These are phyloP conservation scores for Gliomastix tumulicola DNA, from an alignment of 2,329 filamentous ascomycete genomes.

Conservation along the genomic window DNA sequence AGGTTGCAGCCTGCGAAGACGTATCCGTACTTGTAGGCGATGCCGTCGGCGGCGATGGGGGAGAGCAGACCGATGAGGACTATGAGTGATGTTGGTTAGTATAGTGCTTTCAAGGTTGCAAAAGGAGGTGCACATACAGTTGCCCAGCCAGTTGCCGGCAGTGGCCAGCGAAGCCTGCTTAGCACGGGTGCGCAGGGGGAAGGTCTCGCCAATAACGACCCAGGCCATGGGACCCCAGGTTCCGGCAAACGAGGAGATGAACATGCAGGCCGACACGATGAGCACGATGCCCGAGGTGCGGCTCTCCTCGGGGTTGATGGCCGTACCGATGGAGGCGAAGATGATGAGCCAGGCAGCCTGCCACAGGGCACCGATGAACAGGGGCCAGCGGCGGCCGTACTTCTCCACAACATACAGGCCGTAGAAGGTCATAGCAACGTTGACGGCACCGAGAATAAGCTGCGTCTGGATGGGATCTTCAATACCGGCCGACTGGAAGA, in stretches of 20 bases:
- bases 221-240: constrained; percentile 67
- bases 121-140: constrained; percentile 30
- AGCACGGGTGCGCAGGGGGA: constrained; percentile 48
- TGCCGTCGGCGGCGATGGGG: constrained; percentile 54
- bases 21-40: constrained; percentile 58
- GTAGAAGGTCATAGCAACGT: constrained; percentile 59
- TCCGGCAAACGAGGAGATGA: constrained; percentile 63
- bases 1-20: constrained; percentile 59
- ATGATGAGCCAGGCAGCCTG: constrained; percentile 59
- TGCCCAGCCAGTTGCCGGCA: constrained; percentile 50
- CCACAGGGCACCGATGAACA: constrained; percentile 61
- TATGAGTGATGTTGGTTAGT: constrained; percentile 9
- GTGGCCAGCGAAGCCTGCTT: constrained; percentile 49
- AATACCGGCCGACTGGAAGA: constrained; percentile 62
- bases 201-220: constrained; percentile 62
- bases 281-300: constrained; percentile 54
- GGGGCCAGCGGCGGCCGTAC: constrained; percentile 57
- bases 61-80: constrained; percentile 63
- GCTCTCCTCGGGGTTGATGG: constrained; percentile 31
- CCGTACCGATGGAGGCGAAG: constrained; percentile 52
- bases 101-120: neutral
- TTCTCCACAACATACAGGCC: constrained; percentile 64
- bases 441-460: constrained; percentile 62
- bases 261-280: constrained; percentile 68
- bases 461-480: constrained; percentile 59